A percentile compares a stretch with the other conserved stretches of the same genome.
Conservation (phyloP, 2,329 filamentous ascomycete species). For the Pseudocercospora fuligena region DNA sequence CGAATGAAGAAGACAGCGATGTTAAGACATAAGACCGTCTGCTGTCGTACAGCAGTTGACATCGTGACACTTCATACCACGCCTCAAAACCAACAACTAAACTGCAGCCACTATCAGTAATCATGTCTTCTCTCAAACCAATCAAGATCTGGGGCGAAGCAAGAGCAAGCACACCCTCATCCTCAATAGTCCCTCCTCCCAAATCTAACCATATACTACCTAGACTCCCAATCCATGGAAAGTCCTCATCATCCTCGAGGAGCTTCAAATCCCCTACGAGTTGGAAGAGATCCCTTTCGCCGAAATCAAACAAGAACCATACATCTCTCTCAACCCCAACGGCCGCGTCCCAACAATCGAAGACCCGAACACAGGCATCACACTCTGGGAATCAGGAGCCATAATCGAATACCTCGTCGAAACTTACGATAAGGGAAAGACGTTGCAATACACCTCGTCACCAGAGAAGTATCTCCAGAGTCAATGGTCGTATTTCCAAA, state of each 20-base stretch:
- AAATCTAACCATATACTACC: conserved; percentile 6
- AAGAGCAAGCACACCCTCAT: background rate
- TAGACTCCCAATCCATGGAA: conserved; percentile 49
- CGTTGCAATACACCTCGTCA: conserved; percentile 31
- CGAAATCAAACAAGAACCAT: conserved; percentile 48
- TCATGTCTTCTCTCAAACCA: background rate
- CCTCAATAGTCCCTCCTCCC: background rate
- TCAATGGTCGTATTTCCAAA: conserved; percentile 41
- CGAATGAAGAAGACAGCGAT: no score
- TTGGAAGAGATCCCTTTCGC: conserved; percentile 43
- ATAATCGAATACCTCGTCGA: conserved; percentile 38
- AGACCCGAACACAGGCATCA: conserved; percentile 52
- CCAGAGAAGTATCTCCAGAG: conserved; percentile 33
- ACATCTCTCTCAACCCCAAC: conserved; percentile 48
- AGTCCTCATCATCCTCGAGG: conserved; percentile 50
- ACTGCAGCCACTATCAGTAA: background rate
- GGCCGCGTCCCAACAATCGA: conserved; percentile 51
- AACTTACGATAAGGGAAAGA: conserved; percentile 38
- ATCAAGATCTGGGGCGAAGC: background rate
- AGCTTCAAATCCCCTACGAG: conserved; percentile 49
- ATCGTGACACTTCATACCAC: background rate
- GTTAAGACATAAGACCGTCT: background rate
- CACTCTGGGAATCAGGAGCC: conserved; percentile 43
- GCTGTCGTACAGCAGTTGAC: background rate
- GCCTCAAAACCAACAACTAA: background rate